Percentiles rank a stretch among this genome's conserved stretches.
phyloP scores from a whole-genome alignment of 2,329 filamentous ascomycete species.

The Akanthomyces muscarius region DNA sequence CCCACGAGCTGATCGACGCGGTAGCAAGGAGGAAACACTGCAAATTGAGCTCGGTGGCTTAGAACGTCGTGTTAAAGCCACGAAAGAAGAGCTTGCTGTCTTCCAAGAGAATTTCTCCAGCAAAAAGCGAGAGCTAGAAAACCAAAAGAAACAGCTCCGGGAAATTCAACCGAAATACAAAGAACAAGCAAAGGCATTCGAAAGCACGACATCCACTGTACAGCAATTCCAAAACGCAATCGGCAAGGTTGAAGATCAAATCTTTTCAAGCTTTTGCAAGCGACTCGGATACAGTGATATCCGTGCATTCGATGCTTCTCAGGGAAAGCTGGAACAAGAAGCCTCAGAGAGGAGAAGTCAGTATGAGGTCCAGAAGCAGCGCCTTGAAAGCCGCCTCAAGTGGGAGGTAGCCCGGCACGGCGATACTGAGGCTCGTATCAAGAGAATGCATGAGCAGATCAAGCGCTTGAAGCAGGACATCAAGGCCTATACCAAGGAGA shows the following conservation, averaged over 20 bases:
- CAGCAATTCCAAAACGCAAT: conserved; percentile 59
- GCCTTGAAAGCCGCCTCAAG: conserved; percentile 58
- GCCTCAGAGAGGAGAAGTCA: conserved; percentile 80
- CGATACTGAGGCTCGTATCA: conserved; percentile 65
- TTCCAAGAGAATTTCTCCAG: conserved; percentile 79
- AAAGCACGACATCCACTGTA: conserved; percentile 49
- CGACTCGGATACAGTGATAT: conserved; percentile 85
- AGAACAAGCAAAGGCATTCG: conserved; percentile 65
- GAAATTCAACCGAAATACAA: conserved; percentile 75
- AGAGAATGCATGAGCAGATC: conserved; percentile 61
- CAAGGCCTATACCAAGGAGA: conserved; percentile 65
- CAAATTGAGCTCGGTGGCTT: conserved; percentile 76
- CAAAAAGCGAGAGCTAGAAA: conserved; percentile 76
- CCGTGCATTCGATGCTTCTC: conserved; percentile 87
- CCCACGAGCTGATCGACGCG: conserved; percentile 71
- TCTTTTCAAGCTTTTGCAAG: conserved; percentile 82
- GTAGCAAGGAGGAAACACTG: conserved; percentile 73
- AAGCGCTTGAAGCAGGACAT: conserved; percentile 66
- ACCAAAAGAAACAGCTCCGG: conserved; percentile 66
- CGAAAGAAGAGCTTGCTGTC: conserved; percentile 70
- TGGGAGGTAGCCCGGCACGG: conserved; percentile 52
- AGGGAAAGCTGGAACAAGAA: conserved; percentile 88
- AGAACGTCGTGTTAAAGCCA: conserved; percentile 68
- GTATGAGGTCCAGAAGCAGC: conserved; percentile 79
- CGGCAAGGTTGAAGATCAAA: conserved; percentile 76